A percentile compares a stretch with the other conserved stretches of the same genome.
Evolutionary conservation across 1,284 basidiomycete genomes (phyloP).

Genomic region (Amylostereum areolatum): DNA sequence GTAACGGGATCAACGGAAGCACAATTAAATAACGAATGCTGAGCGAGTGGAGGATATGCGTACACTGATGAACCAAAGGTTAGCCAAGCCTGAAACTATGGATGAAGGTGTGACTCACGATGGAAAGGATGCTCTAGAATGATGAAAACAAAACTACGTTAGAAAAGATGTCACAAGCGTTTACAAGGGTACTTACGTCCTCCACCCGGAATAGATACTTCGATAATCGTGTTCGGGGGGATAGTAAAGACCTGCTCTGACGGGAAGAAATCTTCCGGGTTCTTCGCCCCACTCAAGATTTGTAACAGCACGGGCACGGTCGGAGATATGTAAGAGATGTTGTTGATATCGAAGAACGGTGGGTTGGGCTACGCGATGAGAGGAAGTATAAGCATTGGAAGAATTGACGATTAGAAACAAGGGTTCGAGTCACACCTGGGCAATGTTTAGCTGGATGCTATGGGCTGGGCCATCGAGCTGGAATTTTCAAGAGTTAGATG

Average conservation of each 20-base stretch:
- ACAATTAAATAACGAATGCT: too few species aligned
- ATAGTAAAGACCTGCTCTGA: conserved; percentile 6
- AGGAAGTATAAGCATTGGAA: conserved; percentile 6
- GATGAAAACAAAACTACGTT: too few species aligned
- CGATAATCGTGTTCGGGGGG: conserved; percentile 7
- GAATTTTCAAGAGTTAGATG: background rate
- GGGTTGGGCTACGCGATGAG: background rate
- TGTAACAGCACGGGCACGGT: conserved; percentile 11
- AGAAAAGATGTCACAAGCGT: too few species aligned
- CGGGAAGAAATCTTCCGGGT: conserved; percentile 5
- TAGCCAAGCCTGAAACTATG: too few species aligned
- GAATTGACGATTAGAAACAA: background rate
- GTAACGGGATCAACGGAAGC: too few species aligned
- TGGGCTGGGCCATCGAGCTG: conserved; percentile 9
- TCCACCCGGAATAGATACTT: conserved; percentile 8
- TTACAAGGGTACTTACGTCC: background rate
- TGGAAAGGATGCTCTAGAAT: too few species aligned
- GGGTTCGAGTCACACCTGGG: background rate
- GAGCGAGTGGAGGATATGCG: background rate
- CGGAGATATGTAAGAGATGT: conserved; percentile 3
- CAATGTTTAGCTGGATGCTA: conserved; percentile 7
- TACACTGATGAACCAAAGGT: background rate
- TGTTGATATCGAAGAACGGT: conserved; percentile 2
- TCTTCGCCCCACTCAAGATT: conserved; percentile 6
- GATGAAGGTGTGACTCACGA: too few species aligned